phyloP scores from a whole-genome alignment of 257 asterid genomes.

The Cordia subcordata region DNA sequence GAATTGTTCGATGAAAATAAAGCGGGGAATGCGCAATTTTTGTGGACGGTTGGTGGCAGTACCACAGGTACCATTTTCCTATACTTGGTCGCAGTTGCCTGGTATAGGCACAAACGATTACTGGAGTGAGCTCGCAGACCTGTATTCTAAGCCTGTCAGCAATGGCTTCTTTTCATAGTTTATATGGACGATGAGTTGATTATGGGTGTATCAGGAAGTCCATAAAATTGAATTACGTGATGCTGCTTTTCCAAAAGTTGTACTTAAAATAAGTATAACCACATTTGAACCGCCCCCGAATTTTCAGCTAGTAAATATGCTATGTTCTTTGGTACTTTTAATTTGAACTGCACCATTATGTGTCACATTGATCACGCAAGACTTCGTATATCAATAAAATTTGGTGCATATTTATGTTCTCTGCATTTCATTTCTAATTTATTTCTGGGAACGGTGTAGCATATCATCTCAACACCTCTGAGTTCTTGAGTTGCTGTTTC shows the following conservation, averaged over 20 bases:
- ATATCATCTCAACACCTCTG: too few species aligned
- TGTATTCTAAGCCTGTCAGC: too few species aligned
- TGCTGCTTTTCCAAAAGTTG: too few species aligned
- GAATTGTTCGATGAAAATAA: slow-evolving; percentile 29
- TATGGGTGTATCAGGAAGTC: too few species aligned
- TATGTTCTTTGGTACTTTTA: neutral
- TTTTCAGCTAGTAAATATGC: neutral
- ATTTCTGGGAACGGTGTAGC: too few species aligned
- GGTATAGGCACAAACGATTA: slow-evolving; percentile 60
- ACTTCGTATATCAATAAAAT: too few species aligned
- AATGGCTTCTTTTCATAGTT: too few species aligned
- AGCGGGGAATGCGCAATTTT: slow-evolving; percentile 47
- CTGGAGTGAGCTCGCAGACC: slow-evolving; percentile 28
- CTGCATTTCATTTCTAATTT: too few species aligned
- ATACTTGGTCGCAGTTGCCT: slow-evolving; percentile 47
- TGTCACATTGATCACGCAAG: neutral
- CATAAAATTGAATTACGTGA: neutral
- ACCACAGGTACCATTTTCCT: slow-evolving; percentile 35
- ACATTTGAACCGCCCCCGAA: neutral
- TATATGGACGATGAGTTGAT: too few species aligned
- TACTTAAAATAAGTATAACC: too few species aligned
- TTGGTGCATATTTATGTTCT: too few species aligned
- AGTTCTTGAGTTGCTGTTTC: too few species aligned
- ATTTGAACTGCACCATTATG: neutral
- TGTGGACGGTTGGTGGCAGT: slow-evolving; percentile 65